Evolutionary conservation across 768 basidiomycete species (phyloP).

Genomic region (Suillus subaureus): DNA sequence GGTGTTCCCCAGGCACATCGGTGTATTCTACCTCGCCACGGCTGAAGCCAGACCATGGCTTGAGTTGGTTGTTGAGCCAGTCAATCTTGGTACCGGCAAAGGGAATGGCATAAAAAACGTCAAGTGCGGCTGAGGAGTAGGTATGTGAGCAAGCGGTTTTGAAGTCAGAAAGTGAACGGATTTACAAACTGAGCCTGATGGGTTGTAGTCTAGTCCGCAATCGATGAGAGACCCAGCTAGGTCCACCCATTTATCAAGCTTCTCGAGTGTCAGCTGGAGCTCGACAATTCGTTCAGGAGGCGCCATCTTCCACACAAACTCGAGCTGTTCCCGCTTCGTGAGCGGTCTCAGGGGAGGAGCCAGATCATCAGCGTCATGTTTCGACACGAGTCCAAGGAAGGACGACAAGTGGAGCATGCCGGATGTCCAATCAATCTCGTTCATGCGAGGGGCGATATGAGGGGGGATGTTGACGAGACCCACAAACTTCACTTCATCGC

Average conservation of each 20-base stretch:
- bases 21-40: slow-evolving; percentile 24
- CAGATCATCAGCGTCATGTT: slow-evolving; percentile 26
- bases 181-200: slow-evolving; percentile 28
- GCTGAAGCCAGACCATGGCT: slow-evolving; percentile 25
- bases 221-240: slow-evolving; percentile 32
- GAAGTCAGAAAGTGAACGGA: not conserved
- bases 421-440: slow-evolving; percentile 42
- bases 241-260: slow-evolving; percentile 31
- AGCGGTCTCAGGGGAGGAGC: slow-evolving; percentile 22
- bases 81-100: slow-evolving; percentile 29
- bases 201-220: slow-evolving; percentile 30
- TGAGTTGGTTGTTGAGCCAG: slow-evolving; percentile 33
- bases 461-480: slow-evolving; percentile 41
- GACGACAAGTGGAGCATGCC: slow-evolving; percentile 43
- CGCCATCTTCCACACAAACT: slow-evolving; percentile 27
- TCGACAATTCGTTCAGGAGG: slow-evolving; percentile 31
- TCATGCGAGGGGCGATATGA: slow-evolving; percentile 41
- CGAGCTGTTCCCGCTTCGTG: slow-evolving; percentile 26
- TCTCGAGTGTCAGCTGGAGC: slow-evolving; percentile 28
- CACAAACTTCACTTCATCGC: slow-evolving; percentile 34
- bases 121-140: slow-evolving; percentile 16
- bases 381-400: slow-evolving; percentile 39
- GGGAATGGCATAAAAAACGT: slow-evolving; percentile 33
- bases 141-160: slow-evolving; percentile 2
- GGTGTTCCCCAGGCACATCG: slow-evolving; percentile 31